These are phyloP conservation scores for Eucalyptus sideroxylon DNA, from an alignment of 345 rosid species.

Conservation along the genomic window DNA sequence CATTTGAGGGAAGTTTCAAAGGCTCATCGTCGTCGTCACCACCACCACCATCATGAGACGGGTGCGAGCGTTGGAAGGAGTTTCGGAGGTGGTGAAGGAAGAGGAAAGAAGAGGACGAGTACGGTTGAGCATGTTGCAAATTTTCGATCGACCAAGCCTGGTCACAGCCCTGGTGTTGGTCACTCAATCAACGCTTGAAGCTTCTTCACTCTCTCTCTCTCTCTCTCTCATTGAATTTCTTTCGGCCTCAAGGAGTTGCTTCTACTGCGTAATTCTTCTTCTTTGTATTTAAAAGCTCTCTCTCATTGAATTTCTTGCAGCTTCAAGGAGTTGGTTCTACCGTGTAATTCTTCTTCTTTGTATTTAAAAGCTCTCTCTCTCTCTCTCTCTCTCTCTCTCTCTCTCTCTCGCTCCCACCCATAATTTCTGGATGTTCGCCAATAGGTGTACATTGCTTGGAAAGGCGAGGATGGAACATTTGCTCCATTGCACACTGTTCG, in stretches of 20 bases:
- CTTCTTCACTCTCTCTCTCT: background rate
- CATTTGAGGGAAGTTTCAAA: background rate
- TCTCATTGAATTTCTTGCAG: no score
- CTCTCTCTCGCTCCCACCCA: background rate
- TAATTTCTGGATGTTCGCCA: background rate
- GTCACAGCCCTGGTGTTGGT: slow-evolving; percentile 37
- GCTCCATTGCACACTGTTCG: background rate
- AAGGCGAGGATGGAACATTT: background rate
- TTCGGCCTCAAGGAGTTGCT: background rate
- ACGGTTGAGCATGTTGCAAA: slow-evolving; percentile 3
- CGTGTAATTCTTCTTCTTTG: no score
- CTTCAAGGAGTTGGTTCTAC: no score
- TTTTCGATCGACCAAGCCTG: slow-evolving; percentile 22
- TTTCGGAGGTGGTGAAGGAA: slow-evolving; percentile 3
- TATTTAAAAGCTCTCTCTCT: background rate
- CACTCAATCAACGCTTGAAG: slow-evolving; percentile 14
- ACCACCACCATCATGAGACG: background rate
- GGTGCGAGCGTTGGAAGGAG: background rate
- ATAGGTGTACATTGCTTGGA: background rate
- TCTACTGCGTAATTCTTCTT: no score
- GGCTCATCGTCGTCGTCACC: background rate
- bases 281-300: no score
- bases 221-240: background rate
- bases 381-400: background rate
- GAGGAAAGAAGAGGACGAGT: slow-evolving; percentile 23